Conservation (phyloP, 805 yeast species). For the Cyberlindnera euphorbiae region DNA sequence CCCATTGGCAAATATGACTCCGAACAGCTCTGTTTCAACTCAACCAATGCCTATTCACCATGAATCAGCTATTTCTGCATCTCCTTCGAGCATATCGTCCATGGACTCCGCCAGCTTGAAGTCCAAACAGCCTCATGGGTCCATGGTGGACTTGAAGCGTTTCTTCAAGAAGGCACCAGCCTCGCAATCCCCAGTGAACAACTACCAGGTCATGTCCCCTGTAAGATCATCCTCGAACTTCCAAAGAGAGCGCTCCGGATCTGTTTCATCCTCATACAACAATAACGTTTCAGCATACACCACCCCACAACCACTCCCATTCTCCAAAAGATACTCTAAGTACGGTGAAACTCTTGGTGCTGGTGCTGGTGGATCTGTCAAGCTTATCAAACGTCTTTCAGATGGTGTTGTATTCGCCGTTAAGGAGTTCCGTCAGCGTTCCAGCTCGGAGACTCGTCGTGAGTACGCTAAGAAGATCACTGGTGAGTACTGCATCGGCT, state of each 20-base stretch:
- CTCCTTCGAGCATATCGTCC: conserved; percentile 26
- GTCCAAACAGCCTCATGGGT: conserved; percentile 61
- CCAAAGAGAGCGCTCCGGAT: conserved; percentile 23
- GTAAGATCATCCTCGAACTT: conserved; percentile 7
- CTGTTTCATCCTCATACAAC: conserved; percentile 32
- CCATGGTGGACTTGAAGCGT: conserved; percentile 73
- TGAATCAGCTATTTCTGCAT: conserved; percentile 17
- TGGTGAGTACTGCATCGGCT: conserved; percentile 91
- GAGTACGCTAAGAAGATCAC: conserved; percentile 91
- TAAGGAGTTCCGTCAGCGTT: conserved; percentile 81
- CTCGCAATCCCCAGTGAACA: conserved; percentile 23
- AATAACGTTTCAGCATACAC: conserved; percentile 32
- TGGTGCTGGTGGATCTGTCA: conserved; percentile 93
- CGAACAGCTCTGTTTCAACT: neutral
- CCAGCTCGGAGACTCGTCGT: conserved; percentile 66
- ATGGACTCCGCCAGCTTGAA: conserved; percentile 28
- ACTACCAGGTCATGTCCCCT: conserved; percentile 4
- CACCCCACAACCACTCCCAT: conserved; percentile 43
- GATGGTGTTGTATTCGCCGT: conserved; percentile 83
- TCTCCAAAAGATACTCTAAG: conserved; percentile 71
- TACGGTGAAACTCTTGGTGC: conserved; percentile 87
- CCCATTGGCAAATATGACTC: conserved; percentile 11
- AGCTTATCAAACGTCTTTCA: conserved; percentile 58
- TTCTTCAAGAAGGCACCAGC: conserved; percentile 51
- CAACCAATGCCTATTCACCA: neutral